Evolutionary conservation across 169 alveolate genomes (phyloP).

Genomic region (Theileria parva): DNA sequence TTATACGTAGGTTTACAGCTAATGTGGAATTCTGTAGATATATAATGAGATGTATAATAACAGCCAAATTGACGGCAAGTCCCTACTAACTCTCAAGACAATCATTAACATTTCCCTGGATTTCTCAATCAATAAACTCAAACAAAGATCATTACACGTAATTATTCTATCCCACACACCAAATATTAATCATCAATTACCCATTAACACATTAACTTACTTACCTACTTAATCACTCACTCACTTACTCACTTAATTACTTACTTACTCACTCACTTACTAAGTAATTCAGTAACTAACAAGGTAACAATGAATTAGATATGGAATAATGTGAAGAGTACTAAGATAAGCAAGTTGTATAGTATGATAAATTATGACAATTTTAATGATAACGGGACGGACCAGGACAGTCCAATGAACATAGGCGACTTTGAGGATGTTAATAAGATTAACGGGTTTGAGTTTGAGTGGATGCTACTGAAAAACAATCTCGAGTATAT

Average conservation of each 20-base stretch:
- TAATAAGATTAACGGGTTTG: slow-evolving; percentile 61
- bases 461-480: slow-evolving; percentile 63
- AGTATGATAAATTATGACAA: background rate
- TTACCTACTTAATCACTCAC: background rate
- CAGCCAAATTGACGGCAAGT: slow-evolving; percentile 78
- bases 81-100: slow-evolving; percentile 73
- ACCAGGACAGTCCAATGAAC: background rate
- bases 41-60: slow-evolving; percentile 75
- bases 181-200: no score
- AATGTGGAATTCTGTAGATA: slow-evolving; percentile 15
- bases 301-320: background rate
- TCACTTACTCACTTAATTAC: no score
- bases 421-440: slow-evolving; percentile 5
- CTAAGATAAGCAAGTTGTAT: slow-evolving; percentile 2
- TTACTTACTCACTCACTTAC: background rate
- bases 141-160: slow-evolving; percentile 77
- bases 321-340: background rate
- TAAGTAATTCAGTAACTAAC: no score
- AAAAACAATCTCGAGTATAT: slow-evolving; percentile 35
- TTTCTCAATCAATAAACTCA: slow-evolving; percentile 78
- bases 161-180: slow-evolving; percentile 64
- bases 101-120: slow-evolving; percentile 75
- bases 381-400: background rate
- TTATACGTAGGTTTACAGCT: slow-evolving; percentile 52
- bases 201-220: no score